Evolutionary conservation across 2,329 filamentous ascomycete species (phyloP).

Genomic region (Penicillium sp.): DNA sequence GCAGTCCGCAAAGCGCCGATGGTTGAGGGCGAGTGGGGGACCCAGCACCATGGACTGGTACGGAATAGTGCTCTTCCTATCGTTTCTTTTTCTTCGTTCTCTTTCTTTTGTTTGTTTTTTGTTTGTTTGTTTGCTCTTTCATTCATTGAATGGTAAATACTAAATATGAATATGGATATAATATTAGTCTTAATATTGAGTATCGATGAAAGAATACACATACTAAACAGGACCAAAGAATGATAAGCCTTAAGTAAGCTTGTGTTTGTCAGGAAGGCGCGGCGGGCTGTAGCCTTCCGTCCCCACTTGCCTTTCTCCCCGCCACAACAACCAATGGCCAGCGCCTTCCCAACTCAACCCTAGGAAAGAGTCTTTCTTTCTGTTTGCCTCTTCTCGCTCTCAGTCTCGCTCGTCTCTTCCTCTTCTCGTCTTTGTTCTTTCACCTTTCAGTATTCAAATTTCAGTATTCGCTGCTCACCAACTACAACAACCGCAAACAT

Average conservation of each 20-base stretch:
- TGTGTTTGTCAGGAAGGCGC: not conserved
- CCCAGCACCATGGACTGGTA: constrained; percentile 1
- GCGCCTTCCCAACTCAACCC: not conserved
- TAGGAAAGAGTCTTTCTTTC: not conserved
- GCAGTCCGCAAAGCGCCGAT: constrained; percentile 3
- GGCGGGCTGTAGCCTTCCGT: not conserved
- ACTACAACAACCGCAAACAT: no score
- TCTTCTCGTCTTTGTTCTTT: not conserved
- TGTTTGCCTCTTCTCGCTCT: not conserved
- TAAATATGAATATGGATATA: no score
- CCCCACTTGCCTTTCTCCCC: not conserved
- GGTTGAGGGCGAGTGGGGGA: not conserved
- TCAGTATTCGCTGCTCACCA: no score
- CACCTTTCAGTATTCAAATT: no score
- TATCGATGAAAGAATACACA: no score
- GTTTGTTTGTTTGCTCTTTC: not conserved
- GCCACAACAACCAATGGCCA: not conserved
- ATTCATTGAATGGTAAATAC: not conserved
- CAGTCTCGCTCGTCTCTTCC: no score
- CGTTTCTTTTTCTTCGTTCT: not conserved
- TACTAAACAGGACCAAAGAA: no score
- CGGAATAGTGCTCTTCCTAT: not conserved
- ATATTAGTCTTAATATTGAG: no score
- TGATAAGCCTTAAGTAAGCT: not conserved
- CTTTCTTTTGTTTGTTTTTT: no score